A percentile compares a stretch with the other conserved stretches of the same genome.
phyloP scores from a whole-genome alignment of 2,329 filamentous ascomycete genomes.

The Colletotrichum paranaense region DNA sequence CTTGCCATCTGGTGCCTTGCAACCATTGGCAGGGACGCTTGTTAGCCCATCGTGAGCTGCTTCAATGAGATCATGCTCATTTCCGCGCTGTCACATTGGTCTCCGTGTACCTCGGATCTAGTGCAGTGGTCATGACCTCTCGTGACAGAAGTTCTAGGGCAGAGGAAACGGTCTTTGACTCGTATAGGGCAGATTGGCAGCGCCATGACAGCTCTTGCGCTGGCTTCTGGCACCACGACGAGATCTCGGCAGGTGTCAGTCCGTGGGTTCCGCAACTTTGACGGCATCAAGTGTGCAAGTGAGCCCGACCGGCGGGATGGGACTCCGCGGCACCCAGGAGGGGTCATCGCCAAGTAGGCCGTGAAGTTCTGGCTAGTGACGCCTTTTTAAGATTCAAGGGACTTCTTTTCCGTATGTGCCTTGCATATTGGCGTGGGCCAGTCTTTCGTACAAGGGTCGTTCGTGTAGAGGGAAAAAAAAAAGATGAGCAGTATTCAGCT shows the following conservation, averaged over 20 bases:
- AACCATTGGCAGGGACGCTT: not conserved
- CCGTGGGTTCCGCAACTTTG: constrained; percentile 21
- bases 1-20: not conserved
- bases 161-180: not conserved
- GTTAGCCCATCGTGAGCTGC: not conserved
- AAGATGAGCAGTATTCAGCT: not conserved
- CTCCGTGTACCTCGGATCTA: not conserved
- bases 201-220: not conserved
- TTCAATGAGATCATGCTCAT: constrained; percentile 14
- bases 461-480: not conserved
- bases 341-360: constrained; percentile 12
- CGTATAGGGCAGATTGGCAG: not conserved
- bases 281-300: not conserved
- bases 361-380: constrained; percentile 13
- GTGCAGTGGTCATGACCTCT: not conserved
- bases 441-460: not conserved
- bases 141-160: not conserved
- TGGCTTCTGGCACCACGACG: not conserved
- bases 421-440: constrained; percentile 11
- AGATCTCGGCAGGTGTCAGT: constrained; percentile 7
- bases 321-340: not conserved
- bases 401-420: not conserved
- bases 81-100: not conserved
- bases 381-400: not conserved
- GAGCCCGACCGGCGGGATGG: constrained; percentile 11